Evolutionary conservation across 495 filamentous ascomycete genomes (phyloP), one percentile per base, ranked within the genome.

Genomic region (Hypomontagnella submonticulosa): DNA sequence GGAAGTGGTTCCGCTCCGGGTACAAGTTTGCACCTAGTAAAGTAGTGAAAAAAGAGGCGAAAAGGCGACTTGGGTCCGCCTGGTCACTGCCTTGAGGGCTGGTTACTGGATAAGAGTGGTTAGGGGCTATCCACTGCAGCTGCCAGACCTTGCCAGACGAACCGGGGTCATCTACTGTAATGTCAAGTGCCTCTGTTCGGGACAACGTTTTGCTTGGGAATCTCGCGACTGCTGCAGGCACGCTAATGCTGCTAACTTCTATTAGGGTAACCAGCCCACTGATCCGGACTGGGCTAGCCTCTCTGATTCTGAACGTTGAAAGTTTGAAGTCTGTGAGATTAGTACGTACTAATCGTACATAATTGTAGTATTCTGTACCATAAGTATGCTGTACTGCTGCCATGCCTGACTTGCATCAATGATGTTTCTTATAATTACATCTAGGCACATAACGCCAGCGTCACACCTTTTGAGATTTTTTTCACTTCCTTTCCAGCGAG

Each of bases 31-130:
- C n/a, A n/a, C n/a, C n/a, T n/a, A n/a, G n/a, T n/a, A n/a, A n/a
- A n/a, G n/a, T 41, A 30, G 49, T 41, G 42, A 40, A 47, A 54
- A 56, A 61, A 66, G 60, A 69, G 60, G 66, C 66, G 60, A 69
- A 34, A 68, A 27, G 57, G 63, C 57, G 51, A 43, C 52, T 23
- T 41, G 48, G 23, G 46, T 50, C 11, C 20, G 52, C 48, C 48
- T 59, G 37, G 49, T 56, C 36, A 10, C 36, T 38, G 10, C 36
- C n/a, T 11, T 10, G 2, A 38, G 36, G 36, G 9, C 9, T 38
- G 36, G 9, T 11, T 13, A 13, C 36, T 38, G n/a, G 10, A 4
- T 13, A 2, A 38, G 36, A 13, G 3, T 38, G 34, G 49, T 6
- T 37, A 40, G 63, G 63, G 57, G 57, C 41, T 51, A 42, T 18